These are phyloP conservation scores for Arthroderma uncinatum DNA, from an alignment of 2,329 filamentous ascomycete genomes.

Conservation along the genomic window DNA sequence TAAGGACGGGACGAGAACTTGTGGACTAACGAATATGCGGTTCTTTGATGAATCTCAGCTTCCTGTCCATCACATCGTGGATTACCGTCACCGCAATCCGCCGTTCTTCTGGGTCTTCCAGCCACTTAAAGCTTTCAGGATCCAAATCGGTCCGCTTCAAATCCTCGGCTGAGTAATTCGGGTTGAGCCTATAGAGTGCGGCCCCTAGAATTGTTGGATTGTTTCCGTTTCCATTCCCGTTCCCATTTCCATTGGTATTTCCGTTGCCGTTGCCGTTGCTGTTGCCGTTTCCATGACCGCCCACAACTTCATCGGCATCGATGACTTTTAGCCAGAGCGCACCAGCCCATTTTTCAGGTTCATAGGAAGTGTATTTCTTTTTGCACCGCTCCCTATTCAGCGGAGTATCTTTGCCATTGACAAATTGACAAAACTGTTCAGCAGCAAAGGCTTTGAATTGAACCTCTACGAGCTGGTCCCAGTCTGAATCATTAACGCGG, in stretches of 20 bases:
- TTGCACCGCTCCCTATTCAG: constrained; percentile 10
- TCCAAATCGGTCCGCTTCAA: constrained; percentile 1
- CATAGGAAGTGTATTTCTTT: constrained; percentile 1
- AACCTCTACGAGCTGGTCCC: constrained; percentile 12
- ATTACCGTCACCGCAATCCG: constrained; percentile 7
- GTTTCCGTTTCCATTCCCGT: background rate
- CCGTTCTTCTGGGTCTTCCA: constrained; percentile 12
- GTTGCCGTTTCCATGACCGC: too few relatives aligned
- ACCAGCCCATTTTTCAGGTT: constrained; percentile 2
- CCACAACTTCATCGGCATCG: constrained; percentile 5
- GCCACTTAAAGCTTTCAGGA: constrained; percentile 10
- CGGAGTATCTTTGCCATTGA: constrained; percentile 7
- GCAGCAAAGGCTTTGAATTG: constrained; percentile 11
- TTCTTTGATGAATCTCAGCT: constrained; percentile 9
- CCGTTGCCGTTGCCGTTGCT: background rate
- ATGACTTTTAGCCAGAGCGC: constrained; percentile 13
- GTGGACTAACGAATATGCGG: constrained; percentile 13
- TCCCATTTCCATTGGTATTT: background rate
- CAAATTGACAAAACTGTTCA: constrained; percentile 10
- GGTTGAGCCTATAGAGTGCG: constrained; percentile 11
- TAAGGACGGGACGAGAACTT: background rate
- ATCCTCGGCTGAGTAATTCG: constrained; percentile 3
- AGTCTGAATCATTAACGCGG: constrained; percentile 10
- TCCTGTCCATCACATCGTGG: constrained; percentile 11
- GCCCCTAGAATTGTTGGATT: constrained; percentile 7